Evolutionary conservation across 2,329 filamentous ascomycete species (phyloP).

Genomic region (Rhytidhysteron rufulum): DNA sequence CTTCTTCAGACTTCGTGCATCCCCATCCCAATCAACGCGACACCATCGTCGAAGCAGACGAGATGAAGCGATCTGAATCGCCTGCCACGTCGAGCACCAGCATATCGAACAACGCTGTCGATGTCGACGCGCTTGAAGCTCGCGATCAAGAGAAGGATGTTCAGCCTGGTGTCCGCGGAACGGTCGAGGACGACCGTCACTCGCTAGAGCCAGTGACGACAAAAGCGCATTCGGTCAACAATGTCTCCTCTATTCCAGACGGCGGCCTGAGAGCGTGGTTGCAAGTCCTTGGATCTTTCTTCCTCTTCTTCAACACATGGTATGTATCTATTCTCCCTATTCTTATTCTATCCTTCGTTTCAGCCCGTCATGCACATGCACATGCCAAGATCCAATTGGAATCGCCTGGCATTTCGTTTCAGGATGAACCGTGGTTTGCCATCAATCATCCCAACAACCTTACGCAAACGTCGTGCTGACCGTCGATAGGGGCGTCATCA

Average conservation of each 20-base stretch:
- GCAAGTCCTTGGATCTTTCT: constrained; percentile 46
- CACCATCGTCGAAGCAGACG: constrained; percentile 10
- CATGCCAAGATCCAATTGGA: no score
- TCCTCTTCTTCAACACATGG: constrained; percentile 48
- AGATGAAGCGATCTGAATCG: constrained; percentile 12
- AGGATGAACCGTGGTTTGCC: background rate
- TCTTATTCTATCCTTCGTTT: background rate
- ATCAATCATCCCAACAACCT: no score
- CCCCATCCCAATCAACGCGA: background rate
- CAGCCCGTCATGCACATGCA: background rate
- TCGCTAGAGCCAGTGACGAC: constrained; percentile 19
- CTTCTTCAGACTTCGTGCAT: background rate
- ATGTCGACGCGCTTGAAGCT: constrained; percentile 5
- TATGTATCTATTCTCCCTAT: constrained; percentile 15
- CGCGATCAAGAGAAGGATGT: constrained; percentile 2
- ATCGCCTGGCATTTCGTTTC: no score
- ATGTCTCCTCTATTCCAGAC: constrained; percentile 42
- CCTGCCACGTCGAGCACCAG: constrained; percentile 10
- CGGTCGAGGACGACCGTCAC: constrained; percentile 4
- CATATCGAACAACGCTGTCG: background rate
- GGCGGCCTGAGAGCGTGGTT: constrained; percentile 47
- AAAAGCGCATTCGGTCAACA: constrained; percentile 34
- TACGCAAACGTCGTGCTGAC: background rate
- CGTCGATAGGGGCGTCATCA: constrained; percentile 40
- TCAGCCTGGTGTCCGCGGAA: background rate